Evolutionary conservation across 371 early-diverging fungal species (phyloP).

Genomic region (Paraphysoderma sedebokerense): DNA sequence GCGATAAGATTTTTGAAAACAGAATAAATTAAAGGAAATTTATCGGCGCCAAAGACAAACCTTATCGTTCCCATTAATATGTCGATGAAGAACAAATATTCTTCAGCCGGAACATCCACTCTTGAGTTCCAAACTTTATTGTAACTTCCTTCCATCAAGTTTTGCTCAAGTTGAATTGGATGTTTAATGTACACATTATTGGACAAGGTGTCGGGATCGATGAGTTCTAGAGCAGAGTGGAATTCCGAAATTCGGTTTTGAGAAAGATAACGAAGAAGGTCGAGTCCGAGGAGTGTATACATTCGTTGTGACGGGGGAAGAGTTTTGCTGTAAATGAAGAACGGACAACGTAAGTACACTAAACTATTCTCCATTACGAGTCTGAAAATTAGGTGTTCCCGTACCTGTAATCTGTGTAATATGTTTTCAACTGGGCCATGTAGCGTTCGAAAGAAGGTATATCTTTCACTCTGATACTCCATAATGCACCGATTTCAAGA

Average conservation of each 20-base stretch:
- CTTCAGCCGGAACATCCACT: slow-evolving; percentile 67
- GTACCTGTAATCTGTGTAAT: slow-evolving; percentile 69
- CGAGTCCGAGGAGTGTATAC: slow-evolving; percentile 77
- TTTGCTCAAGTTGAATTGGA: slow-evolving; percentile 58
- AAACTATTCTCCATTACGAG: no score
- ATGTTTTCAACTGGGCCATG: slow-evolving; percentile 78
- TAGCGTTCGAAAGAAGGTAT: slow-evolving; percentile 85
- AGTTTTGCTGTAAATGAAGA: slow-evolving; percentile 23
- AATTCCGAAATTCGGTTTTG: slow-evolving; percentile 90
- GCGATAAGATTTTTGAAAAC: not conserved
- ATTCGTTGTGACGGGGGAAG: slow-evolving; percentile 61
- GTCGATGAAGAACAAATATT: slow-evolving; percentile 81
- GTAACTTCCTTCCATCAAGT: slow-evolving; percentile 90
- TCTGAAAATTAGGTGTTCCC: slow-evolving; percentile 2
- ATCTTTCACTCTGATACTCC: slow-evolving; percentile 64
- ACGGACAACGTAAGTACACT: not conserved
- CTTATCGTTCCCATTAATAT: slow-evolving; percentile 82
- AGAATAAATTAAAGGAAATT: not conserved
- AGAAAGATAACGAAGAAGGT: slow-evolving; percentile 75
- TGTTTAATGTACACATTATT: slow-evolving; percentile 69
- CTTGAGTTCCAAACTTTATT: slow-evolving; percentile 86
- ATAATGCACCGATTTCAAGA: slow-evolving; percentile 79
- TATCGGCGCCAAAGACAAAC: slow-evolving; percentile 27
- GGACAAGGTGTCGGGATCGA: slow-evolving; percentile 63
- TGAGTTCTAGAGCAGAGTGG: slow-evolving; percentile 78